A percentile compares a stretch with the other conserved stretches of the same genome.
phyloP scores from a whole-genome alignment of 176 grass and related monocot genomes.

The Cenchrus americanus region DNA sequence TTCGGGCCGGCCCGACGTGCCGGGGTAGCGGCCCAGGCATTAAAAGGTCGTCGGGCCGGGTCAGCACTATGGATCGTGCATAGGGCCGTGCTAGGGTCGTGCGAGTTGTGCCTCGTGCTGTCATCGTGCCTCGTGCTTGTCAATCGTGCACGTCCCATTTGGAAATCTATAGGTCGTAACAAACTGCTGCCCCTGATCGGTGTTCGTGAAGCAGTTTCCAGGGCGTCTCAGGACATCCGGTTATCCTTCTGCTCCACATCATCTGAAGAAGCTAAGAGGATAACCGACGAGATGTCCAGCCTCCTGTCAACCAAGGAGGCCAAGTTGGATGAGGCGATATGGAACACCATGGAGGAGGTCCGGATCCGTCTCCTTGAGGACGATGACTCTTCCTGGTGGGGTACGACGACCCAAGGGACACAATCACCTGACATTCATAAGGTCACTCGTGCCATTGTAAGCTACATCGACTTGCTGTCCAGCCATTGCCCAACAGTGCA shows the following conservation, averaged over 20 bases:
- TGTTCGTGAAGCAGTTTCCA: neutral
- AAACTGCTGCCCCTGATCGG: constrained; percentile 1
- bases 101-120: too few relatives aligned
- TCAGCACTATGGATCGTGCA: too few relatives aligned
- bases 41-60: too few relatives aligned
- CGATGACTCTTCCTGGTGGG: neutral
- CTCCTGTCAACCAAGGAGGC: neutral
- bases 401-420: neutral
- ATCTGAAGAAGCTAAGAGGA: neutral
- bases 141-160: too few relatives aligned
- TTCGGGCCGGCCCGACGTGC: too few relatives aligned
- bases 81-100: too few relatives aligned
- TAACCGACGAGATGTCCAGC: neutral
- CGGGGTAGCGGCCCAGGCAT: too few relatives aligned
- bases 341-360: neutral
- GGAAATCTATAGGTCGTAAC: too few relatives aligned
- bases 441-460: neutral
- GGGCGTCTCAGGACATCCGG: neutral
- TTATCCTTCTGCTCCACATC: neutral
- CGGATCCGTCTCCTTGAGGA: neutral
- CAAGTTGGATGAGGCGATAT: constrained; percentile 1
- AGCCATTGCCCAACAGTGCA: too few relatives aligned
- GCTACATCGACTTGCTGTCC: neutral
- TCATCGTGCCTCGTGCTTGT: too few relatives aligned
- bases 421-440: neutral